Conservation (phyloP, 495 filamentous ascomycete genomes). For the Rhizodiscina lignyota region DNA sequence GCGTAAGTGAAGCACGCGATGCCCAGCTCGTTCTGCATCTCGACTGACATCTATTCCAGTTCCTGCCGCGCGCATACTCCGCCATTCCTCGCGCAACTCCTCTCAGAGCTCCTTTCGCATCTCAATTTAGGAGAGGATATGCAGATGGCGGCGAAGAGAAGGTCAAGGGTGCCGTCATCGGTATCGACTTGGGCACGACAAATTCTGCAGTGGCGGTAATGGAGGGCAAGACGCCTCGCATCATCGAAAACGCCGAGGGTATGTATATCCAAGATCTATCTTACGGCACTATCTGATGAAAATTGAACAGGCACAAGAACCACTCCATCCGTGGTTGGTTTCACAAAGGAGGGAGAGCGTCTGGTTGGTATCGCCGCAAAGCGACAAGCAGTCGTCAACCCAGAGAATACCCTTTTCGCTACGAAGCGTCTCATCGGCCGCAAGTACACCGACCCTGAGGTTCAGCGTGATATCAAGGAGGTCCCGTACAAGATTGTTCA, state of each 20-base stretch:
- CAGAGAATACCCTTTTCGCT: constrained; percentile 97
- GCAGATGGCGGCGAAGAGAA: constrained; percentile 63
- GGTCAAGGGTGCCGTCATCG: constrained; percentile 91
- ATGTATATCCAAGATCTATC: constrained; percentile 19
- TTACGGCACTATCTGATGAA: constrained; percentile 6
- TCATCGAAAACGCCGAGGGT: constrained; percentile 97
- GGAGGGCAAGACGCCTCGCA: constrained; percentile 88
- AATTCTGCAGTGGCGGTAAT: constrained; percentile 97
- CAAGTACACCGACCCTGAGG: constrained; percentile 91
- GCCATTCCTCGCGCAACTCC: constrained; percentile 35
- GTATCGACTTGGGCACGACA: constrained; percentile 97
- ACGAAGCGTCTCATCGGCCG: constrained; percentile 99
- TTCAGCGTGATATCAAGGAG: constrained; percentile 95
- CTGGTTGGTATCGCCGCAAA: constrained; percentile 96
- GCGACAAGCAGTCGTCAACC: constrained; percentile 98
- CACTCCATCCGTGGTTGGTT: constrained; percentile 93
- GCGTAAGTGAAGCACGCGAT: constrained; percentile 42
- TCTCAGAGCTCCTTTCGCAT: constrained; percentile 33
- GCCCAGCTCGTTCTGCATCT: constrained; percentile 12
- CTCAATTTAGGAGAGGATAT: constrained; percentile 57
- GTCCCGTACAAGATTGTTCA: constrained; percentile 99
- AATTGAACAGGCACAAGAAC: constrained; percentile 61
- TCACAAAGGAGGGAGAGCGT: constrained; percentile 92
- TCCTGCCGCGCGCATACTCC: constrained; percentile 53
- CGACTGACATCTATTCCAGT: constrained; percentile 16